A percentile compares a stretch with the other conserved stretches of the same genome.
phyloP scores from a whole-genome alignment of 495 filamentous ascomycete genomes.

The Hypoxylon rickii region DNA sequence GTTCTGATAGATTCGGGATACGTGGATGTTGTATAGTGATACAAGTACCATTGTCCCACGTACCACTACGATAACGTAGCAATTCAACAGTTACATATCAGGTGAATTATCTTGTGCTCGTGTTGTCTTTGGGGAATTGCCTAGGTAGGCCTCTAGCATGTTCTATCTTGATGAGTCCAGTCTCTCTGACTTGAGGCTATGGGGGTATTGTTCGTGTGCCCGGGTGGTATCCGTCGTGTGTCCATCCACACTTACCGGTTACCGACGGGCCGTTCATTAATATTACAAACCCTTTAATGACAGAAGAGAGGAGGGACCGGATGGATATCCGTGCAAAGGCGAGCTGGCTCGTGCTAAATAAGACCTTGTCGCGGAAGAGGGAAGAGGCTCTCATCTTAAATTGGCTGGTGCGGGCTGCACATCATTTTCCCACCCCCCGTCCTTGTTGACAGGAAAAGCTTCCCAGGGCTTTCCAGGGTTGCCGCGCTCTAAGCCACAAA shows the following conservation, averaged over 20 bases:
- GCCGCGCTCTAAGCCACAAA: not conserved
- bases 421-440: slow-evolving; percentile 12
- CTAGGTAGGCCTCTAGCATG: too few relatives aligned
- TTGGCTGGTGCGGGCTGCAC: slow-evolving; percentile 12
- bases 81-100: too few relatives aligned
- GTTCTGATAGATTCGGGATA: not conserved
- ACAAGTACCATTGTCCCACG: too few relatives aligned
- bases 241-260: not conserved
- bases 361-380: slow-evolving; percentile 20
- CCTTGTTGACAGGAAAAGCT: too few relatives aligned
- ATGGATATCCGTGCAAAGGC: slow-evolving; percentile 3
- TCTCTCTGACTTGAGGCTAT: slow-evolving; percentile 9
- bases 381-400: slow-evolving; percentile 36
- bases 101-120: too few relatives aligned
- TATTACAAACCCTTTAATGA: not conserved
- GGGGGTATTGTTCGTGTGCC: not conserved
- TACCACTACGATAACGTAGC: too few relatives aligned
- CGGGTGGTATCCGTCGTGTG: too few relatives aligned
- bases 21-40: too few relatives aligned
- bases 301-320: not conserved
- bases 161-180: too few relatives aligned
- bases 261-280: not conserved
- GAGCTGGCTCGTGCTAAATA: not conserved
- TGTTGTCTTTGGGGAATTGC: too few relatives aligned
- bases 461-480: not conserved